Conservation (phyloP, 1,284 basidiomycete species). For the Ustilago curta region DNA sequence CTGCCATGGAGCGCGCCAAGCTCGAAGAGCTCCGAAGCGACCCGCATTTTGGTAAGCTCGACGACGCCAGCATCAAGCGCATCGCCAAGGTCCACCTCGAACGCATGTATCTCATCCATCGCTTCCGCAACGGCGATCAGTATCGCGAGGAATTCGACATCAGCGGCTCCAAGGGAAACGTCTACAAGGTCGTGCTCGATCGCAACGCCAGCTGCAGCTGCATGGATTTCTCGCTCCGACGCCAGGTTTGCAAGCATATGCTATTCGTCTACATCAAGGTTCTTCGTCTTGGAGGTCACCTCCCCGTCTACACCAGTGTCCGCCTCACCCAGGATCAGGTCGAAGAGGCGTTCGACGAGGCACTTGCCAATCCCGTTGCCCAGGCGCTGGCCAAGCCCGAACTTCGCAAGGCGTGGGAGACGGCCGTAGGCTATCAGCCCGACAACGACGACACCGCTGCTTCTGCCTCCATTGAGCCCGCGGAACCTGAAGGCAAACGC, state of each 20-base stretch:
- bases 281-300: slow-evolving; percentile 26
- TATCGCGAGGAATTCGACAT: slow-evolving; percentile 35
- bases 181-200: slow-evolving; percentile 39
- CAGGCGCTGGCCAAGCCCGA: slow-evolving; percentile 33
- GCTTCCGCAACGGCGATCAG: slow-evolving; percentile 17
- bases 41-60: slow-evolving; percentile 31
- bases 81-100: slow-evolving; percentile 32
- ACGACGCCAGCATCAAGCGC: slow-evolving; percentile 27
- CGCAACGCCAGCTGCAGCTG: slow-evolving; percentile 28
- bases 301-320: slow-evolving; percentile 22
- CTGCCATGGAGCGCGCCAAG: slow-evolving; percentile 24
- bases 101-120: slow-evolving; percentile 39
- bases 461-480: background rate
- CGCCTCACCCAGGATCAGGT: slow-evolving; percentile 19
- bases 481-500: slow-evolving; percentile 18
- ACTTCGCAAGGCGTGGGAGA: slow-evolving; percentile 40
- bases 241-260: slow-evolving; percentile 41
- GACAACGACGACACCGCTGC: slow-evolving; percentile 1
- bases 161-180: slow-evolving; percentile 39
- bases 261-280: slow-evolving; percentile 50
- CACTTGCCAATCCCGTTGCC: slow-evolving; percentile 25
- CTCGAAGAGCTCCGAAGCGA: slow-evolving; percentile 33
- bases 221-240: slow-evolving; percentile 33
- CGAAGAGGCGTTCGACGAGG: slow-evolving; percentile 24
- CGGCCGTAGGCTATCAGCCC: slow-evolving; percentile 28